phyloP scores from a whole-genome alignment of 495 filamentous ascomycete genomes.

The Daldinia vernicosa region DNA sequence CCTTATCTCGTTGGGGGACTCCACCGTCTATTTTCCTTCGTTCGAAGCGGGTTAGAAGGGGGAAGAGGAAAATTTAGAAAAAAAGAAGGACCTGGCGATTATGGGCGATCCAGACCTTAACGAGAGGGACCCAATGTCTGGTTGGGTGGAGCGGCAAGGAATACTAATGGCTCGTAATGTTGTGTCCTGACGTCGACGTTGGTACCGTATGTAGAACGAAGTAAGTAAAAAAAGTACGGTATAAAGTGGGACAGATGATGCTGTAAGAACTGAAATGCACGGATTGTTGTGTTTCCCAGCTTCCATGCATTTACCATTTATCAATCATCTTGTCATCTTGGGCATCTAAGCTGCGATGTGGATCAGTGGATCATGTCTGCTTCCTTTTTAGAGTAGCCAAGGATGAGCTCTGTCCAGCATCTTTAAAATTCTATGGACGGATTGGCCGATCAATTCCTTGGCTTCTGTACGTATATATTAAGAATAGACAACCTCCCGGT shows the following conservation, averaged over 20 bases:
- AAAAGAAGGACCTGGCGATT: conserved; percentile 31
- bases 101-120: conserved; percentile 40
- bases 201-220: conserved; percentile 6
- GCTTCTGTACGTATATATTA: conserved; percentile 36
- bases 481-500: conserved; percentile 43
- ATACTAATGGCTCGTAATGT: conserved; percentile 36
- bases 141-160: conserved; percentile 41
- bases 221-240: conserved; percentile 14
- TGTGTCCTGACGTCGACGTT: conserved; percentile 40
- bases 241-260: conserved; percentile 37
- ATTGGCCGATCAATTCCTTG: conserved; percentile 37
- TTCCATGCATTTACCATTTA: conserved; percentile 33
- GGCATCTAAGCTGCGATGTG: conserved; percentile 39
- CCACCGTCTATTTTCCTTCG: conserved; percentile 7
- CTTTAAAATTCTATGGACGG: conserved; percentile 28
- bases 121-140: conserved; percentile 33
- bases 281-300: conserved; percentile 3
- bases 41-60: conserved; percentile 18
- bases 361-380: conserved; percentile 41
- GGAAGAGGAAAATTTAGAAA: conserved; percentile 23
- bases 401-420: conserved; percentile 31
- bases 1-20: conserved; percentile 37
- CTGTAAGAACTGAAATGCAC: conserved; percentile 35
- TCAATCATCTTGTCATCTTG: conserved; percentile 41
- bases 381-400: conserved; percentile 35